These are phyloP conservation scores for Rhizopogon sp. DNA, from an alignment of 768 basidiomycete genomes.

Conservation along the genomic window DNA sequence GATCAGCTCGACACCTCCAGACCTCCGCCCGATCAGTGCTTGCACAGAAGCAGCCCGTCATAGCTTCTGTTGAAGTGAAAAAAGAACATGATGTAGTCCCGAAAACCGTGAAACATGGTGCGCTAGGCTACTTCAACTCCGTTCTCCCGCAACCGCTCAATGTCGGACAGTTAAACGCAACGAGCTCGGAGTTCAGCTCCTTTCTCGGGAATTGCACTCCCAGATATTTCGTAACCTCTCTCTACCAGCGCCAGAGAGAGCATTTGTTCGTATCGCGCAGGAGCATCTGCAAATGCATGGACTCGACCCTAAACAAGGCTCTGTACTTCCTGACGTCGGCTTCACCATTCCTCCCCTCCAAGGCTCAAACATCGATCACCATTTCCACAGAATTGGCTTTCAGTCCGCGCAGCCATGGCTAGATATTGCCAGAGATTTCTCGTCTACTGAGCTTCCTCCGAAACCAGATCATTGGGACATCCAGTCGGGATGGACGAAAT, in stretches of 20 bases:
- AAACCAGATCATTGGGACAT: conserved; percentile 49
- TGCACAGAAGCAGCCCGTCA: not conserved
- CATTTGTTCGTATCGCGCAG: conserved; percentile 69
- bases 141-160: not conserved
- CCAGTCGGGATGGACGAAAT: conserved; percentile 88
- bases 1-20: conserved; percentile 4
- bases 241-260: conserved; percentile 54
- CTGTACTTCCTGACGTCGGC: conserved; percentile 69
- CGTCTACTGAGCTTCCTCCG: conserved; percentile 50
- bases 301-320: conserved; percentile 74
- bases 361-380: conserved; percentile 77
- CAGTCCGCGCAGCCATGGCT: conserved; percentile 75
- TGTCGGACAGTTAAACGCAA: conserved; percentile 59
- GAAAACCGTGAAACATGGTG: conserved; percentile 6
- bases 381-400: conserved; percentile 79
- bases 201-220: conserved; percentile 72
- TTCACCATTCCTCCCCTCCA: conserved; percentile 85
- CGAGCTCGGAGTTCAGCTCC: conserved; percentile 88
- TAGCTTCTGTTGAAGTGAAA: not conserved
- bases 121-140: not conserved
- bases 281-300: conserved; percentile 80
- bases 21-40: conserved; percentile 3
- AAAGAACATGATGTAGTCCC: not conserved
- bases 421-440: conserved; percentile 56
- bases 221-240: conserved; percentile 76